phyloP scores from a whole-genome alignment of 2,329 filamentous ascomycete species.

The Penicillium griseofulvum region DNA sequence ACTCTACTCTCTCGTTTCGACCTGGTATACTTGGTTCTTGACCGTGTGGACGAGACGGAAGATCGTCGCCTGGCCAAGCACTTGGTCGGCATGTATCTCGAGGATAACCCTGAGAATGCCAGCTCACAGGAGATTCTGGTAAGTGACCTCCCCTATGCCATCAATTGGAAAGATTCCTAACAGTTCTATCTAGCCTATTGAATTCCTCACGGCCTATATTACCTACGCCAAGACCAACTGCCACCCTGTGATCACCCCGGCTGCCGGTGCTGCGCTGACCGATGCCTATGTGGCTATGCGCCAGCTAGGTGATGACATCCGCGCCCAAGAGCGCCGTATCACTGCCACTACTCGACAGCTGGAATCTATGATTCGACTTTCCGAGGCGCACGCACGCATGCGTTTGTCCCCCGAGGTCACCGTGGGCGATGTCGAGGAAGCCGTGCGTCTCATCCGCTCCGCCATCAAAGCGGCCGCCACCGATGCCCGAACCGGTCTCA shows the following conservation, averaged over 20 bases:
- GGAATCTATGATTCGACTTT: constrained; percentile 95
- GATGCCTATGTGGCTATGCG: constrained; percentile 92
- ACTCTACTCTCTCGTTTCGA: constrained; percentile 95
- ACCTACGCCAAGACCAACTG: constrained; percentile 88
- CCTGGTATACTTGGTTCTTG: constrained; percentile 92
- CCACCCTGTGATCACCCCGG: constrained; percentile 75
- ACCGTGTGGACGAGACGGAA: constrained; percentile 84
- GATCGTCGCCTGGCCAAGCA: constrained; percentile 89
- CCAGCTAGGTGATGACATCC: constrained; percentile 82
- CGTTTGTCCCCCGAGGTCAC: constrained; percentile 75
- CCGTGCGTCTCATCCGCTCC: constrained; percentile 85
- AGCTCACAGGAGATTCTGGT: constrained; percentile 75
- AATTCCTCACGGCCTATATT: constrained; percentile 95
- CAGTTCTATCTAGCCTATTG: constrained; percentile 65
- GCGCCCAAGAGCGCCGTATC: constrained; percentile 88
- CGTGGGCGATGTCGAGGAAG: constrained; percentile 79
- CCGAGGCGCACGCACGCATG: constrained; percentile 98
- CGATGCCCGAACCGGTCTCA: constrained; percentile 81
- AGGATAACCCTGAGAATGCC: constrained; percentile 86
- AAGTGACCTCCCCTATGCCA: constrained; percentile 42
- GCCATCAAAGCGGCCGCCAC: constrained; percentile 98
- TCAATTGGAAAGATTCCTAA: constrained; percentile 13
- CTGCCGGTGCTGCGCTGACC: constrained; percentile 79
- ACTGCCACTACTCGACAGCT: constrained; percentile 95
- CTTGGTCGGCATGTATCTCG: constrained; percentile 92